Conservation (phyloP, 495 filamentous ascomycete species). For the Clohesyomyces aquaticus region DNA sequence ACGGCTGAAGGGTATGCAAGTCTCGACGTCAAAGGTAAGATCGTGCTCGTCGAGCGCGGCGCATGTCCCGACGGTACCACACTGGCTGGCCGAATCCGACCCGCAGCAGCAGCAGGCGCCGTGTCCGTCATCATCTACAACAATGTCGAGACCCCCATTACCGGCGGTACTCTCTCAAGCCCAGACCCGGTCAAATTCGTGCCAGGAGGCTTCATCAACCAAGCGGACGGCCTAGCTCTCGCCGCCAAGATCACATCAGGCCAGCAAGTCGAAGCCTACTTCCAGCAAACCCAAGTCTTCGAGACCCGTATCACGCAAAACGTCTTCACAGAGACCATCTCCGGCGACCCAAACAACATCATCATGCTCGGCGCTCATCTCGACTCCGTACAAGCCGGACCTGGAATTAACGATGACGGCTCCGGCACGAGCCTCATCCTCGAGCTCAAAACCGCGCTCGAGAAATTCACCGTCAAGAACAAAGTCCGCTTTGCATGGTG, state of each 20-base stretch:
- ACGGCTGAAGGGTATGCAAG: slow-evolving; percentile 44
- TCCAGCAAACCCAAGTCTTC: slow-evolving; percentile 49
- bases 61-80: slow-evolving; percentile 50
- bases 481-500: slow-evolving; percentile 72
- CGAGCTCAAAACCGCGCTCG: slow-evolving; percentile 63
- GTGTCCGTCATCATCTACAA: slow-evolving; percentile 67
- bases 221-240: slow-evolving; percentile 58
- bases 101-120: slow-evolving; percentile 64
- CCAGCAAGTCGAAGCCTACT: slow-evolving; percentile 43
- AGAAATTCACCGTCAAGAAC: slow-evolving; percentile 63
- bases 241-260: slow-evolving; percentile 54
- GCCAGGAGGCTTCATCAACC: slow-evolving; percentile 51
- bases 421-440: slow-evolving; percentile 67
- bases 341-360: slow-evolving; percentile 66
- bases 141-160: slow-evolving; percentile 50
- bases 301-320: slow-evolving; percentile 53
- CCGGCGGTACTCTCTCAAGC: slow-evolving; percentile 50
- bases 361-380: slow-evolving; percentile 67
- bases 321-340: slow-evolving; percentile 68
- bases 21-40: slow-evolving; percentile 51
- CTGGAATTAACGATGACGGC: slow-evolving; percentile 73
- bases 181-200: slow-evolving; percentile 56
- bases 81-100: slow-evolving; percentile 49
- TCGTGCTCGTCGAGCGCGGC: slow-evolving; percentile 51
- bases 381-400: slow-evolving; percentile 66